Evolutionary conservation across 306 rosid species (phyloP), one percentile per base, ranked within the genome.

Genomic region (Castanospermum australe): DNA sequence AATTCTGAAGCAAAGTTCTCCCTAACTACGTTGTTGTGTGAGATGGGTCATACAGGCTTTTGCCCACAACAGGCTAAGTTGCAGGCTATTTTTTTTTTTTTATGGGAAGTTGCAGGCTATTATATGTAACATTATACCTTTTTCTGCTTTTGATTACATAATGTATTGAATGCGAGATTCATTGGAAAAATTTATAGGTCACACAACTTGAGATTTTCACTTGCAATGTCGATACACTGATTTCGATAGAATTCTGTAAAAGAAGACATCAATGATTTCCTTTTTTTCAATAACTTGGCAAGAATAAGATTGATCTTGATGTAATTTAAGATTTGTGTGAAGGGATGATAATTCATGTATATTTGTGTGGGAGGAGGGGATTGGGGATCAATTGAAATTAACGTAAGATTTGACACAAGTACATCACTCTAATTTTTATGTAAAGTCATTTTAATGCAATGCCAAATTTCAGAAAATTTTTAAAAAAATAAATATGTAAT

Each of bases 121-220:
- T 20, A 66, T 32, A 51, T 67, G 73, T 44, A 67, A 28, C 13
- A 66, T 32, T 55, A 45, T 42, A 51, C 48, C 20, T 6, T 75
- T 32, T 50, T 77, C 51, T 67, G 51, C 65, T 66, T 18, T 54
- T 73, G 78, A n/a, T 64, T 9, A 55, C 41, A 72, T 20, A 64
- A 52, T 33, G 22, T n/a, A 69, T 75, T 39, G 41, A 70, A 63
- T 67, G n/a, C n/a, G 75, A 11, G 10, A 56, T 21, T 67, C 62
- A 17, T 69, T 24, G 24, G 76, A 67, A 70, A 47, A 44, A 35
- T 12, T 18, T 8, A 8, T 17, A 25, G 15, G 50, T 32, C 18
- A 20, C 14, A 60, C 67, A 2, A 35, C 36, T 3, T 36, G 39
- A 45, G n/a, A 45, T 47, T 33, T 73, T 38, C 60, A 55, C 48